Evolutionary conservation across 228 moss, liverwort and hornwort genomes (phyloP).

Genomic region (Sphagnum fallax): DNA sequence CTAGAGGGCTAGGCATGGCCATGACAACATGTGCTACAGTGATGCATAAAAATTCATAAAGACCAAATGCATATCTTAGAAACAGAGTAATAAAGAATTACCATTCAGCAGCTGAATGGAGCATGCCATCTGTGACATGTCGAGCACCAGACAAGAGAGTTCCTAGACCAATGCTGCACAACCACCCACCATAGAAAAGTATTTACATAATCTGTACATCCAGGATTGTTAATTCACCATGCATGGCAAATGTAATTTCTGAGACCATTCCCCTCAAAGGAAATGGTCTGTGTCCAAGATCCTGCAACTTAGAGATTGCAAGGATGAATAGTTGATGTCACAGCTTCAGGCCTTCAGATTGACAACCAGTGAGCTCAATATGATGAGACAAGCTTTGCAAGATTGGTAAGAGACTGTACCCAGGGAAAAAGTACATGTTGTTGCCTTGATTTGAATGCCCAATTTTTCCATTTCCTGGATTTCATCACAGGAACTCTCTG

Average conservation of each 20-base stretch:
- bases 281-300: background rate
- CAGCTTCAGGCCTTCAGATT: no score
- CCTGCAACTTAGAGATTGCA: background rate
- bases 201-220: no score
- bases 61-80: background rate
- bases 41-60: background rate
- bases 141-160: conserved; percentile 68
- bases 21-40: no score
- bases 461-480: conserved; percentile 67
- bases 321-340: no score
- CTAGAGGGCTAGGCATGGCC: no score
- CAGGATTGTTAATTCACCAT: no score
- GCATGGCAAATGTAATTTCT: no score
- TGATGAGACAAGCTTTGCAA: background rate
- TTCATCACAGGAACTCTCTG: conserved; percentile 4
- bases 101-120: conserved; percentile 89
- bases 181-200: background rate
- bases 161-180: conserved; percentile 84
- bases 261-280: background rate
- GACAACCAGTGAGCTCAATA: no score
- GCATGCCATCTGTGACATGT: conserved; percentile 83
- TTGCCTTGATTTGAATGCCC: conserved; percentile 96
- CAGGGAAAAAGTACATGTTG: conserved; percentile 98
- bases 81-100: conserved; percentile 3
- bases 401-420: conserved; percentile 22